Evolutionary conservation across 192 early-diverging fungal species (phyloP), one percentile per base, ranked within the genome.

Genomic region (Cetraspora pellucida): DNA sequence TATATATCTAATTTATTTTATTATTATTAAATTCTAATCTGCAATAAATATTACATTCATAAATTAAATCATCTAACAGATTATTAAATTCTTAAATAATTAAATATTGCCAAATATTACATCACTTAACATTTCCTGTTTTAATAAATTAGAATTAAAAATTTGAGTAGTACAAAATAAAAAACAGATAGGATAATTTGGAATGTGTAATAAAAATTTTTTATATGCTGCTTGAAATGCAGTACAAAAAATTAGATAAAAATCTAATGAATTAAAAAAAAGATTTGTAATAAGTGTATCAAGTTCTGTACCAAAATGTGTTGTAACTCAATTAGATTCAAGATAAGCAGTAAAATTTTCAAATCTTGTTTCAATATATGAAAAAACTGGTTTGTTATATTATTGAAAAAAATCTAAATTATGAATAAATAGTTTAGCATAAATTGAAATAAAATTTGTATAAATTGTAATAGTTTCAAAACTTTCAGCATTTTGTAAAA

Each of bases 401-500:
- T n/a, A n/a, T n/a, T n/a, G n/a, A n/a, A n/a, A n/a, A n/a, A n/a
- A n/a, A n/a, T n/a, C n/a, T n/a, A n/a, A 65, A 45, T 65, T 14
- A 37, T 65, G 63, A 65, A 65, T 7, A 45, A 65, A 65, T 65
- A n/a, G 17, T 45, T 65, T 65, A 45, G 63, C 31, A 65, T 65
- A 65, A 23, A 59, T 59, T 59, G 25, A 59, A 23, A 59, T 59
- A 59, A 65, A 65, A 37, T 65, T 30, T 45, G 43, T 65, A 65
- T 65, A 65, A 16, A 65, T 65, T 31, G 43, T 65, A 65, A 65
- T 44, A 65, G n/a, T n/a, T n/a, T n/a, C n/a, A n/a, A n/a, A n/a
- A n/a, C n/a, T n/a, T n/a, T n/a, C n/a, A n/a, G n/a, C n/a, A n/a
- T n/a, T n/a, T n/a, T n/a, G n/a, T n/a, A n/a, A n/a, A n/a, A n/a